Base-by-base conservation (phyloP, 768 basidiomycete species). In the Mycena pura region DNA sequence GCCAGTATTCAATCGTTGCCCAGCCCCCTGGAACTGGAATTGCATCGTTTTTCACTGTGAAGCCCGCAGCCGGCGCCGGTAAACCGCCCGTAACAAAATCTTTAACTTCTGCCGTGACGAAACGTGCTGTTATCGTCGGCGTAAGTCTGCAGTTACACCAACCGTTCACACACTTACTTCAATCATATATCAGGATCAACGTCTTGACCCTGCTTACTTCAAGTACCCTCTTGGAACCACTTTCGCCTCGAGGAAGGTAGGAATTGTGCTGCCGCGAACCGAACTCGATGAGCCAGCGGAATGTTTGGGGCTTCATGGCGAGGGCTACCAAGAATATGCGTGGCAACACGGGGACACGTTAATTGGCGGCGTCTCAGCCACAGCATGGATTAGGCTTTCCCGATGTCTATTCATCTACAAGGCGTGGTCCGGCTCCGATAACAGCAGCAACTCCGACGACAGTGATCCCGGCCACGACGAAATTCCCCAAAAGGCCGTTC, bases 311-410 rank as follows among this genome's bases (percentile, higher is more conserved):
- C 17, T 55, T 2, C 53, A 45, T 21, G 53, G 53, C 13, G 41
- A 55, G 5, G 43, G 53, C 9, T 55, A 55, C n/a, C 53, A 24
- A 2, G 31, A 44, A 24, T 45, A 44, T 36, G 43, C 53, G 2
- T 44, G 43, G 41, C 53, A 55, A 17, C 32, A 17, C 4, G 53
- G 53, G 3, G 22, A 6, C 1, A 44, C 41, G 1, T 44, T 5
- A 10, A 31, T 55, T 17, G 41, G 53, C 6, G 53, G 53, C 15
- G 43, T 55, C n/a, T 55, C 53, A 3, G 29, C 53, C 2, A 55
- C 32, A 1, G 53, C 22, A 6, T 55, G 43, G 41, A 1, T 17
- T 1, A 29, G 41, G 3, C 2, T 55, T 9, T n/a, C 29, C 2
- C 53, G 21, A n/a, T 3, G 1, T 10, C 31, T 45, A 3, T 44